Conservation (phyloP, 768 basidiomycete species). For the Calocybe gangraenosa region DNA sequence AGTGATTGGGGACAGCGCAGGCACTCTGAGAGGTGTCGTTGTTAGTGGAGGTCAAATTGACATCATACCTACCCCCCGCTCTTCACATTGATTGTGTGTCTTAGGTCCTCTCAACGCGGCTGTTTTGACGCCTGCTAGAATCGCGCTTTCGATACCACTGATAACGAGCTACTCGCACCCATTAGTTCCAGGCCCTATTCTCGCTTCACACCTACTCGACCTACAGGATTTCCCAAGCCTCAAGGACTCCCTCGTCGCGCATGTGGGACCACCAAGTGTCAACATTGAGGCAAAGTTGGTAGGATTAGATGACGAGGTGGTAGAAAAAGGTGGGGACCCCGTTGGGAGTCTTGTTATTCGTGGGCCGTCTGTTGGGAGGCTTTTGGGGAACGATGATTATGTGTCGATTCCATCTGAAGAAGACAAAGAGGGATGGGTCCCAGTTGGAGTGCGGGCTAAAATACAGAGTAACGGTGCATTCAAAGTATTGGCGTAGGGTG, state of each 20-base stretch:
- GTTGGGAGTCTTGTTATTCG: constrained; percentile 56
- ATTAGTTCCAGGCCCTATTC: constrained; percentile 68
- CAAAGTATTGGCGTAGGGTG: constrained; percentile 24
- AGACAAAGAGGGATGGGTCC: constrained; percentile 42
- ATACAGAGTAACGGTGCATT: constrained; percentile 72
- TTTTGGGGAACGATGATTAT: constrained; percentile 38
- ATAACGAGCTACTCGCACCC: constrained; percentile 61
- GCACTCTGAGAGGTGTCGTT: constrained; percentile 62
- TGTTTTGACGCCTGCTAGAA: constrained; percentile 56
- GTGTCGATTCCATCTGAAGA: constrained; percentile 29
- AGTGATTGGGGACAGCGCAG: constrained; percentile 57
- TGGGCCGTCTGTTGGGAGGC: constrained; percentile 69
- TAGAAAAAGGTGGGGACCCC: constrained; percentile 68
- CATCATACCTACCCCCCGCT: constrained; percentile 14
- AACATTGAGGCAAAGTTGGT: constrained; percentile 83
- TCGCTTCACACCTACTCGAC: constrained; percentile 83
- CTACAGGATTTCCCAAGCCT: constrained; percentile 62
- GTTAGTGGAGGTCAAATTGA: constrained; percentile 58
- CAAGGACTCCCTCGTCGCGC: constrained; percentile 30
- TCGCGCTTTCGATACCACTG: constrained; percentile 74
- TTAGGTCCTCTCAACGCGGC: constrained; percentile 48
- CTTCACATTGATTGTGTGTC: background rate
- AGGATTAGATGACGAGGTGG: constrained; percentile 56
- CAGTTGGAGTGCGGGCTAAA: constrained; percentile 36
- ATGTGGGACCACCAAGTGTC: constrained; percentile 76